Conservation (phyloP, 345 rosid species). For the Moricandia arvensis region DNA sequence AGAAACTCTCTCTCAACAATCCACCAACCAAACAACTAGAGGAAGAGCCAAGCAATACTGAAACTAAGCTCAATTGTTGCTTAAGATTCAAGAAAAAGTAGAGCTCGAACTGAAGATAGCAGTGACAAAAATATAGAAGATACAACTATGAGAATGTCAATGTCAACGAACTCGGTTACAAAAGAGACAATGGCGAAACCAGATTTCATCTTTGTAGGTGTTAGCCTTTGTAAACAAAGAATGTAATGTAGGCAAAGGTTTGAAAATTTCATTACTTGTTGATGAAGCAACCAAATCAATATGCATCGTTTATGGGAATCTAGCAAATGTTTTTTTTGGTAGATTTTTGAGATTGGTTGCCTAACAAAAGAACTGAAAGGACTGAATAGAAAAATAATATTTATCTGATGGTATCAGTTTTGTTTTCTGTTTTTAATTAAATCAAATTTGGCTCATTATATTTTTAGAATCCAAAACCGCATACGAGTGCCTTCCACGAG, state of each 20-base stretch:
- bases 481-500: too few relatives aligned
- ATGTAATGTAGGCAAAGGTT: constrained; percentile 5
- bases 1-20: constrained; percentile 51
- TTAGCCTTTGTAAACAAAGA: not conserved
- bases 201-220: constrained; percentile 1
- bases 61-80: constrained; percentile 12
- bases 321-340: too few relatives aligned
- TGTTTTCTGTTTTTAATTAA: too few relatives aligned
- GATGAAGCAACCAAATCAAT: not conserved
- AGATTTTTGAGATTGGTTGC: too few relatives aligned
- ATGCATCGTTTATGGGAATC: too few relatives aligned
- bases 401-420: not conserved
- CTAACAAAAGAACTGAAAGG: not conserved
- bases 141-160: too few relatives aligned
- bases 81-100: constrained; percentile 20
- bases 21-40: constrained; percentile 15
- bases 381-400: too few relatives aligned
- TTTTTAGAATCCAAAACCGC: too few relatives aligned
- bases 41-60: constrained; percentile 25
- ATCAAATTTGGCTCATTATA: too few relatives aligned
- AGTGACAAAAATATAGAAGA: not conserved
- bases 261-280: not conserved
- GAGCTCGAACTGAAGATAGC: not conserved
- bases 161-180: not conserved
- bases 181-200: not conserved